phyloP scores from a whole-genome alignment of 768 basidiomycete species.

The Rhizopogon rudus region DNA sequence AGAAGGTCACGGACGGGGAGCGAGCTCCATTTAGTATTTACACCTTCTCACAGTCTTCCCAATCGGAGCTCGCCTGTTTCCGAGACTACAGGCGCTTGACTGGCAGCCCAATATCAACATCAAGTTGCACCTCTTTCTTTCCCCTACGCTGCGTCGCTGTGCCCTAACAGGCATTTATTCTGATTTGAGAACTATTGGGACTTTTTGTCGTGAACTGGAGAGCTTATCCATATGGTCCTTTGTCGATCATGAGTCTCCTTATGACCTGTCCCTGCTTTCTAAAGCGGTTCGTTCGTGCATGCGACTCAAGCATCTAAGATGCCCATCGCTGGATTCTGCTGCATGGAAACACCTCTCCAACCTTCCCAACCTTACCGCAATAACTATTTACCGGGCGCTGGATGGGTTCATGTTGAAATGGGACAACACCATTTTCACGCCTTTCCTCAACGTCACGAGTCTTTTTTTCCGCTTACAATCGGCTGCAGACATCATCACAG shows the following conservation, averaged over 20 bases:
- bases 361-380: not conserved
- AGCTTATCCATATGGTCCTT: not conserved
- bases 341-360: not conserved
- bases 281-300: not conserved
- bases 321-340: not conserved
- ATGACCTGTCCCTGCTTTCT: not conserved
- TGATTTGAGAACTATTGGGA: not conserved
- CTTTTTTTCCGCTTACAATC: not conserved
- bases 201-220: not conserved
- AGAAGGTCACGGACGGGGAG: not conserved
- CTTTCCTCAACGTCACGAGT: not conserved
- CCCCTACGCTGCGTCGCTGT: not conserved
- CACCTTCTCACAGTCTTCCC: not conserved
- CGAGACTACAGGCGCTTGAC: not conserved
- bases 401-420: too few species aligned
- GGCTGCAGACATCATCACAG: not conserved
- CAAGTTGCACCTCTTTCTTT: not conserved
- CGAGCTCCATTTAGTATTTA: not conserved
- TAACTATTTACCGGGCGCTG: not conserved
- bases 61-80: not conserved
- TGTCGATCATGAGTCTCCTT: rapidly evolving
- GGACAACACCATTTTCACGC: not conserved
- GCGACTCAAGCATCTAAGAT: not conserved
- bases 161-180: not conserved
- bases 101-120: not conserved